Evolutionary conservation across 2,329 filamentous ascomycete species (phyloP).

Genomic region (Pyricularia sp.): DNA sequence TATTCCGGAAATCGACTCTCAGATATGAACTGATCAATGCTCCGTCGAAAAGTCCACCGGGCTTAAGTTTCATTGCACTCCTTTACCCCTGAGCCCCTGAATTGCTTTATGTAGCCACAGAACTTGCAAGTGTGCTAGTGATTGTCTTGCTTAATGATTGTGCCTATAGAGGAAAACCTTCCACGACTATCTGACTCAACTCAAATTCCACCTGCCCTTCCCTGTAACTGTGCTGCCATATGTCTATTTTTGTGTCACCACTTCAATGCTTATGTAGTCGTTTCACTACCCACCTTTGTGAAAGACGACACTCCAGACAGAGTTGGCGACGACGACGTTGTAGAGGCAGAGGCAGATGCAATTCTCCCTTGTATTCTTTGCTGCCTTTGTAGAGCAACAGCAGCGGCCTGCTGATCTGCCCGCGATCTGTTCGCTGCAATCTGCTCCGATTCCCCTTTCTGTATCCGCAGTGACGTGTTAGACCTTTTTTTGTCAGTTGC

Average conservation of each 20-base stretch:
- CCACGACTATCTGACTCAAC: neutral
- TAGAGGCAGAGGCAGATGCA: neutral
- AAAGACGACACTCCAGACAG: neutral
- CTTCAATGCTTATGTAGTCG: neutral
- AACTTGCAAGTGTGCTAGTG: neutral
- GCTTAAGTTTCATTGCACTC: neutral
- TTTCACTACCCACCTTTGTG: neutral
- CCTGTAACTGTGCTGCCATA: neutral
- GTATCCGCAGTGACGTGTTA: neutral
- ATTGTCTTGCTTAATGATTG: neutral
- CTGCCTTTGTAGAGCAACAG: neutral
- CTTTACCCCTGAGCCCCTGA: neutral
- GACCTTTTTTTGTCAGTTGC: neutral
- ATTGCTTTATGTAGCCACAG: neutral
- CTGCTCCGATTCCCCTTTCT: neutral
- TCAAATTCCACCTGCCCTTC: neutral
- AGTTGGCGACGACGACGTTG: neutral
- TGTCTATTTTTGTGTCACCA: neutral
- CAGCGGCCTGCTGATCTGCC: neutral
- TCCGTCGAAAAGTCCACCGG: neutral
- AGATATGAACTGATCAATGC: neutral
- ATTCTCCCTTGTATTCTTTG: neutral
- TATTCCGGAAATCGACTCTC: neutral
- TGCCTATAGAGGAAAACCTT: neutral
- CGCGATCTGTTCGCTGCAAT: neutral